phyloP scores from a whole-genome alignment of 345 rosid genomes.

The Heritiera fomes region DNA sequence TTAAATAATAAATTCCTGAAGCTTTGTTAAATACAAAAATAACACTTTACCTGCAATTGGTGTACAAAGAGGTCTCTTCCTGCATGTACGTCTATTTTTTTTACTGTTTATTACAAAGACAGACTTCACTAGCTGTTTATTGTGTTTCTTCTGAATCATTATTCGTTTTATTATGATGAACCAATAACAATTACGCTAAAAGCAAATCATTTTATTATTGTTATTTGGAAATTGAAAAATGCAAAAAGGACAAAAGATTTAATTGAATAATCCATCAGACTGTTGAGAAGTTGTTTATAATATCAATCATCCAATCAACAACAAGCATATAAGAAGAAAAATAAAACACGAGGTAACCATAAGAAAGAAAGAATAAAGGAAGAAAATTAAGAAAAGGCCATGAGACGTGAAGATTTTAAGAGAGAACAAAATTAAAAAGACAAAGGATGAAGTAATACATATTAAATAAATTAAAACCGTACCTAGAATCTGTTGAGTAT shows the following conservation, averaged over 20 bases:
- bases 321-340: not conserved
- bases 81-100: not conserved
- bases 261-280: too few species aligned
- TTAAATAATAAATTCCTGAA: not conserved
- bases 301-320: not conserved
- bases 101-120: not conserved
- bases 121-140: not conserved
- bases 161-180: not conserved
- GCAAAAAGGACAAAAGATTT: not conserved
- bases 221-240: not conserved
- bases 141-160: not conserved
- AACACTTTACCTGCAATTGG: not conserved
- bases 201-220: not conserved
- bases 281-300: not conserved
- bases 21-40: not conserved
- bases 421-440: not conserved
- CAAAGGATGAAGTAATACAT: too few species aligned
- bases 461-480: not conserved
- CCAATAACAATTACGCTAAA: not conserved
- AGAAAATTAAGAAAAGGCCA: not conserved
- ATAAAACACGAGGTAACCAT: too few species aligned
- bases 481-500: constrained; percentile 49
- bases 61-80: not conserved
- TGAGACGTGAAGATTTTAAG: not conserved
- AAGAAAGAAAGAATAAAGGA: not conserved